Evolutionary conservation across 139 green algal genomes (phyloP), one percentile per base, ranked within the genome.

Genomic region (Marvania coccoides): DNA sequence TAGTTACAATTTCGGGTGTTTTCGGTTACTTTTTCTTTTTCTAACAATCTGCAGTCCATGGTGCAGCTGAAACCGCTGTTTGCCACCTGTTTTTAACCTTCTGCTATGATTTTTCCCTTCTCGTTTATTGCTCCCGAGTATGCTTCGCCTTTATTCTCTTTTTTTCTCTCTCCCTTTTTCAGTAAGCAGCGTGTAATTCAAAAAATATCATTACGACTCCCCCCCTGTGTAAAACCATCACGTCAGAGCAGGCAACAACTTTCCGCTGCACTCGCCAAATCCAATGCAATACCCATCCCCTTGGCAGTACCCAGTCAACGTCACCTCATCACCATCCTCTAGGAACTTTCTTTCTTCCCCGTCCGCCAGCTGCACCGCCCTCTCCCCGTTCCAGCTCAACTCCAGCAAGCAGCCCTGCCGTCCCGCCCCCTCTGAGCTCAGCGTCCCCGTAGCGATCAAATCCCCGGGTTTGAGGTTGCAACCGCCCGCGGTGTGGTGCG

Each of bases 391-490:
- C 71, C 74, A 75, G 6, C 82, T 85, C 33, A 80, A 14, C 61
- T 95, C 88, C 59, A 93, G 76, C 56, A 95, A 53, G 61, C 78
- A 86, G 3, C 79, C 88, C 5, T 40, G 47, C 23, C 64, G 69
- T 26, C 45, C 60, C 13, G 58, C 34, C 35, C 48, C 71, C 14
- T 51, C 30, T 30, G 80, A 77, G n/a, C 77, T 91, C 47, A 96
- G 81, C n/a, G 93, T 98, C 10, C 93, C 93, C 1, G 82, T 91
- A 5, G 76, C 91, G 3, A 96, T 69, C 66, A 97, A 38, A 60
- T 94, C 91, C 3, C 92, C 92, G 0, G 93, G 80, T 4, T 77
- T 61, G 54, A 98, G 72, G 59, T 87, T 90, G 83, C 92, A 98
- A 46, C 93, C 93, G 4, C 77, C 81, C 0, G 69, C 59, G 3